Evolutionary conservation across 2,329 filamentous ascomycete genomes (phyloP), one percentile per base, ranked within the genome.

Genomic region (Dactylellina drechsleri): DNA sequence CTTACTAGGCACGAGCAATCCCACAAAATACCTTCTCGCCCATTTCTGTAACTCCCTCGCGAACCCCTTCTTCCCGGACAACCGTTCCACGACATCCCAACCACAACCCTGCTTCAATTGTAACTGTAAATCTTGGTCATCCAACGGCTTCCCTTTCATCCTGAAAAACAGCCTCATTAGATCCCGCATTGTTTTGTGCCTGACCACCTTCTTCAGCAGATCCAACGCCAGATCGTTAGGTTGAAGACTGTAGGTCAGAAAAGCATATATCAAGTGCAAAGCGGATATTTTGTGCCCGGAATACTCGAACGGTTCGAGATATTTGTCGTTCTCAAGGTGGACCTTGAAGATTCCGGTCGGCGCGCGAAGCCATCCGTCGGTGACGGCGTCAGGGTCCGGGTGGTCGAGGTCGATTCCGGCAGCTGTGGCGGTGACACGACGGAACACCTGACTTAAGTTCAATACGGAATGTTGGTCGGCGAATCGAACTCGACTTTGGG

Each of bases 171-270:
- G 10, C 49, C 70, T 60, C 70, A 74, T 67, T 31, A 62, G 20
- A 40, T 67, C 62, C 13, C 49, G 40, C 4, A 67, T 49, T 20
- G 45, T 54, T 43, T 52, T 56, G 47, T 57, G 52, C 45, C 53
- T 66, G 15, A 74, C 28, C 18, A 58, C 18, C 58, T 64, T 58
- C 50, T 67, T 67, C 57, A 74, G n/a, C 50, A 67, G 16, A 8
- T 74, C 70, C 23, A 74, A 18, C 18, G 70, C 70, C n/a, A 67
- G 13, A n/a, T 23, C 59, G n/a, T 74, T 59, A 1, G 70, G 70
- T 45, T 74, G 62, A 7, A 74, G 20, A 4, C 62, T 50, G 45
- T 74, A 74, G 8, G 70, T 67, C 7, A 74, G 45, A 52, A 74
- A 20, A 1, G 70, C 70, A n/a, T 74, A 74, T 6, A 64, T 49